Evolutionary conservation across 805 yeast genomes (phyloP).

Genomic region (Candida ortonii): DNA sequence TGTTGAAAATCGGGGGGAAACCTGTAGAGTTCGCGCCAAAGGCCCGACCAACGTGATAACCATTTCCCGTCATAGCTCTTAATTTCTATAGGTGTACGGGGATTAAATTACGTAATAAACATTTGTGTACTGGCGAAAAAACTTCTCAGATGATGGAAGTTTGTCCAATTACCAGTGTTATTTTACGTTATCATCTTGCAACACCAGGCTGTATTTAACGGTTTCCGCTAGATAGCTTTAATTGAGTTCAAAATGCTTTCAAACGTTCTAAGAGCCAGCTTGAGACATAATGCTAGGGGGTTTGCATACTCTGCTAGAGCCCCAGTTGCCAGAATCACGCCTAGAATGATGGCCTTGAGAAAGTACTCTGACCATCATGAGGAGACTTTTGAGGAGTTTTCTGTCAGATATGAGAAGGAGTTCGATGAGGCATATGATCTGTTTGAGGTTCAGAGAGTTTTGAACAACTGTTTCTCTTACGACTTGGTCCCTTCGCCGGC

Average conservation of each 20-base stretch:
- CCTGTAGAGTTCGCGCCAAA: no score
- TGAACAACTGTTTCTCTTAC: conserved; percentile 97
- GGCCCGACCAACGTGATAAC: no score
- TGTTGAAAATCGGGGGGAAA: no score
- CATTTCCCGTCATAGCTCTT: no score
- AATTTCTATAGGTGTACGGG: no score
- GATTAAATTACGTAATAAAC: no score
- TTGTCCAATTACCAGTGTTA: no score
- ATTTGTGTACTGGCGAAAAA: no score
- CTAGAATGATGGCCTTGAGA: conserved; percentile 38
- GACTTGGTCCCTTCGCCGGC: conserved; percentile 98
- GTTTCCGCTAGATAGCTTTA: no score
- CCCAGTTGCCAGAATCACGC: conserved; percentile 17
- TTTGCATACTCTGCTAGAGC: conserved; percentile 22
- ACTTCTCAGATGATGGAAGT: no score
- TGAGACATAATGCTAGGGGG: conserved; percentile 33
- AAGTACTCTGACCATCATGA: conserved; percentile 79
- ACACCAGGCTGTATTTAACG: no score
- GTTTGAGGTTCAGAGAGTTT: conserved; percentile 87
- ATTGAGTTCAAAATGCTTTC: conserved; percentile 30
- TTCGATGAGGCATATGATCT: conserved; percentile 90
- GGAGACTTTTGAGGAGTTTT: conserved; percentile 94
- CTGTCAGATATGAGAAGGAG: conserved; percentile 86
- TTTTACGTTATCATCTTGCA: no score
- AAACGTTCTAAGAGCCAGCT: conserved; percentile 33